Evolutionary conservation across 805 yeast species (phyloP), one percentile per base, ranked within the genome.

Genomic region (Yarrowia sp.): DNA sequence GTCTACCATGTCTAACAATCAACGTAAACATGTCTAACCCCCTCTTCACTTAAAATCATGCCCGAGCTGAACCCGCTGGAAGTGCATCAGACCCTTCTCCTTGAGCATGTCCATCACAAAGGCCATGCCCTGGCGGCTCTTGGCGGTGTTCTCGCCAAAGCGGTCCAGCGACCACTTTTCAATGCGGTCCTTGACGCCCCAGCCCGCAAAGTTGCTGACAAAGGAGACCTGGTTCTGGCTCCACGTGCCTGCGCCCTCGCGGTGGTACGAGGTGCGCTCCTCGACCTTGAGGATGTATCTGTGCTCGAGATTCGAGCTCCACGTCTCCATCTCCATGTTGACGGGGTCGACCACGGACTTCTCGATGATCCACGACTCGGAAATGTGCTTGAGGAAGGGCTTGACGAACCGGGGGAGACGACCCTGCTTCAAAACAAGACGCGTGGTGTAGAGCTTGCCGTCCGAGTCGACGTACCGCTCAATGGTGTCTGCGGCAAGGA

Each of bases 241-340:
- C 61, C 47, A 39, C 12, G 61, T 55, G 13, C 47, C 47, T 5
- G 63, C 16, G 4, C 41, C 46, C 49, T 62, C 64, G 55, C 66
- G 63, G 13, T 73, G 65, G 71, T 87, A 92, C 1, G 76, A 77
- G 21, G 90, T 82, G 67, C 75, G 82, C 70, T 92, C 97, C 70
- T 90, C 96, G 16, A 92, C 87, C 66, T 86, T 79, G 64, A 92
- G 81, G 59, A 92, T 82, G 65, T 81, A 80, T 0, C 88, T 84
- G 71, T 93, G 97, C 71, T 93, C 97, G 51, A 92, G 74, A 71
- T 92, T 92, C 65, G 90, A 80, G 14, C 90, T 85, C 75, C 88
- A 91, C 2, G 96, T 82, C 62, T 76, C 69, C 81, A 92, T 77
- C 8, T 77, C 76, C 64, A 78, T 74, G 4, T 72, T 69, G 9